Percentiles rank a stretch among this genome's conserved stretches.
Evolutionary conservation across 805 yeast genomes (phyloP).

Genomic region (Saturnispora hagleri): DNA sequence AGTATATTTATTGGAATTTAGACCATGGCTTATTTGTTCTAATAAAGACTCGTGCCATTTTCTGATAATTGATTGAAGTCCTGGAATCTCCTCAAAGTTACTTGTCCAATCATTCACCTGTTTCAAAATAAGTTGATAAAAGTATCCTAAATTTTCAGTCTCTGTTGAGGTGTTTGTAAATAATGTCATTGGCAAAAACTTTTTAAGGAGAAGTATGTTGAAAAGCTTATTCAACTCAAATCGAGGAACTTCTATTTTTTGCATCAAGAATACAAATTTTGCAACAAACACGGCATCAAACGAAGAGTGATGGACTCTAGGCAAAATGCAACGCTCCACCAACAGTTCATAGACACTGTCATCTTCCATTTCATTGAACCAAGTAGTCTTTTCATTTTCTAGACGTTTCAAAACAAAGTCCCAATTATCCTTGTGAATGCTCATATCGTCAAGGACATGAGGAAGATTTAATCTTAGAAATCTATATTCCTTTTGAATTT

Average conservation of each 20-base stretch:
- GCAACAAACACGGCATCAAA: conserved; percentile 71
- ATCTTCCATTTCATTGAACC: conserved; percentile 34
- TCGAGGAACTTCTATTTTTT: conserved; percentile 29
- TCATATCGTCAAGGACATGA: conserved; percentile 31
- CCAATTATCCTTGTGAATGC: conserved; percentile 36
- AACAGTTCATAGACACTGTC: conserved; percentile 19
- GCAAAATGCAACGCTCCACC: conserved; percentile 59
- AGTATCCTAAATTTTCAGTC: conserved; percentile 75
- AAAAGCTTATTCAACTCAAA: conserved; percentile 33
- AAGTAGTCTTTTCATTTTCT: conserved; percentile 21
- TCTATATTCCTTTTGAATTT: conserved; percentile 18
- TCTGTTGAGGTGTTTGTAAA: conserved; percentile 67
- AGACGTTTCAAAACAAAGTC: conserved; percentile 26
- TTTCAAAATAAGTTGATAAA: conserved; percentile 50
- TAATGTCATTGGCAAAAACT: conserved; percentile 42
- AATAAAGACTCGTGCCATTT: conserved; percentile 49
- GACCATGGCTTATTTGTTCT: conserved; percentile 33
- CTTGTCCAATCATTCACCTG: conserved; percentile 31
- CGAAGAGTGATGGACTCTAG: conserved; percentile 70
- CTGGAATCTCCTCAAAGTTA: conserved; percentile 15
- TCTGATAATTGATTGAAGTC: conserved; percentile 24
- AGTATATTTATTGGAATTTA: conserved; percentile 55
- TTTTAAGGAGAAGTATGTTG: conserved; percentile 38
- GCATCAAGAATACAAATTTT: conserved; percentile 46
- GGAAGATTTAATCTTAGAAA: conserved; percentile 21